Evolutionary conservation across 2,329 filamentous ascomycete genomes (phyloP).

Genomic region (Talaromyces pinophilus): DNA sequence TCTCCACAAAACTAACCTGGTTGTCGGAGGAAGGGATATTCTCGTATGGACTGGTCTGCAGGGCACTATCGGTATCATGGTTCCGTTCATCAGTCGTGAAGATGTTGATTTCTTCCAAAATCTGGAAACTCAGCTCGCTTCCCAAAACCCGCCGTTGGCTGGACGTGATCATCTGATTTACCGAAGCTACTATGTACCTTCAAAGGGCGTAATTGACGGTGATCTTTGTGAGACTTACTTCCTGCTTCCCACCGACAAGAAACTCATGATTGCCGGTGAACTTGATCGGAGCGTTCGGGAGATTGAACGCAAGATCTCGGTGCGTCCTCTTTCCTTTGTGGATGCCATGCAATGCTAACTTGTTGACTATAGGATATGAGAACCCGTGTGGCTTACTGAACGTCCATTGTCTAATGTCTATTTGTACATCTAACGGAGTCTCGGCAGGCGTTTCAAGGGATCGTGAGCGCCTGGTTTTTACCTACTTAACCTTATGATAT

Average conservation of each 20-base stretch:
- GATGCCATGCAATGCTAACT: slow-evolving; percentile 24
- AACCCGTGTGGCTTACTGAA: slow-evolving; percentile 57
- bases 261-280: slow-evolving; percentile 92
- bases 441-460: slow-evolving; percentile 20
- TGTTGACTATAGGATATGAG: slow-evolving; percentile 53
- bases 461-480: neutral
- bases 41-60: slow-evolving; percentile 92
- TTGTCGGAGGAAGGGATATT: slow-evolving; percentile 88
- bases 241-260: slow-evolving; percentile 80
- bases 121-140: slow-evolving; percentile 82
- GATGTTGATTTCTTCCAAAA: slow-evolving; percentile 98
- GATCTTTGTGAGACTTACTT: slow-evolving; percentile 93
- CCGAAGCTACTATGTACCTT: slow-evolving; percentile 90
- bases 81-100: slow-evolving; percentile 87
- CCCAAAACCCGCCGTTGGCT: slow-evolving; percentile 81
- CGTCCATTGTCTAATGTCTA: neutral
- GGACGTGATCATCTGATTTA: slow-evolving; percentile 96
- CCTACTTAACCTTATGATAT: slow-evolving; percentile 1
- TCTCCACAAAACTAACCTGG: slow-evolving; percentile 83
- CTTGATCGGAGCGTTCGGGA: slow-evolving; percentile 86
- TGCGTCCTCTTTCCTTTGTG: slow-evolving; percentile 37
- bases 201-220: slow-evolving; percentile 95
- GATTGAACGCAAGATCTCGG: slow-evolving; percentile 92
- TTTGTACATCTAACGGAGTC: slow-evolving; percentile 22
- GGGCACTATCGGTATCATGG: slow-evolving; percentile 88